Evolutionary conservation across 495 filamentous ascomycete genomes (phyloP).

Genomic region (Pseudoneurospora amorphoporcata): DNA sequence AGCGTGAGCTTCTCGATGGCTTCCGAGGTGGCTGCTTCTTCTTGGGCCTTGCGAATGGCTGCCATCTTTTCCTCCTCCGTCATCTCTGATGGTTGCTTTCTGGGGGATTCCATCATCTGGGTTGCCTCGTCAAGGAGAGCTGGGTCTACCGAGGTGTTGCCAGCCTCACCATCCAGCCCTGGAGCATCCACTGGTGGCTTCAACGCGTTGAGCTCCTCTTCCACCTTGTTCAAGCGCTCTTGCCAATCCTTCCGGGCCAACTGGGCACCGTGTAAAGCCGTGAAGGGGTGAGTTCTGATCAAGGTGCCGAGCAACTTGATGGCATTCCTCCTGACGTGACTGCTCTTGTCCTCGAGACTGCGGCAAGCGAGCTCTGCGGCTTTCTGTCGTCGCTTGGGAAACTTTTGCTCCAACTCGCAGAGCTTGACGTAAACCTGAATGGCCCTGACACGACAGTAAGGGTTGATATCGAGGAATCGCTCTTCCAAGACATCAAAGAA

Average conservation of each 20-base stretch:
- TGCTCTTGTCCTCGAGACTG: slow-evolving; percentile 95
- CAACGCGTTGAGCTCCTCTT: slow-evolving; percentile 69
- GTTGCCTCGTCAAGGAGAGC: slow-evolving; percentile 85
- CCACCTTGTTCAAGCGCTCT: slow-evolving; percentile 63
- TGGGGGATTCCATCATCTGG: slow-evolving; percentile 56
- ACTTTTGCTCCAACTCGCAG: slow-evolving; percentile 88
- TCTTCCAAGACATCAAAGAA: slow-evolving; percentile 97
- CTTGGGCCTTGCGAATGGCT: slow-evolving; percentile 56
- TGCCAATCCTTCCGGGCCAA: slow-evolving; percentile 79
- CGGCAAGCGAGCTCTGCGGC: slow-evolving; percentile 76
- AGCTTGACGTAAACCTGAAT: slow-evolving; percentile 91
- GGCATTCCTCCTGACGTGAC: slow-evolving; percentile 88
- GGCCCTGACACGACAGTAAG: slow-evolving; percentile 84
- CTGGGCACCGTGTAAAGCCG: slow-evolving; percentile 80
- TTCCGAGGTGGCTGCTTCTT: slow-evolving; percentile 59
- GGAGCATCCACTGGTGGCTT: slow-evolving; percentile 70
- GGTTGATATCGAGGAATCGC: slow-evolving; percentile 92
- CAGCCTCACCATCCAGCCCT: slow-evolving; percentile 54
- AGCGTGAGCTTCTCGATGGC: slow-evolving; percentile 75
- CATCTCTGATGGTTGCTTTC: slow-evolving; percentile 44
- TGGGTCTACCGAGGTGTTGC: slow-evolving; percentile 52
- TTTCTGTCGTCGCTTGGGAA: slow-evolving; percentile 79
- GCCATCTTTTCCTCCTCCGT: slow-evolving; percentile 47
- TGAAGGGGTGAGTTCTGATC: slow-evolving; percentile 88
- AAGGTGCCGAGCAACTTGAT: slow-evolving; percentile 84